Conservation (phyloP, 2,329 filamentous ascomycete species). For the Beauveria brongniartii region DNA sequence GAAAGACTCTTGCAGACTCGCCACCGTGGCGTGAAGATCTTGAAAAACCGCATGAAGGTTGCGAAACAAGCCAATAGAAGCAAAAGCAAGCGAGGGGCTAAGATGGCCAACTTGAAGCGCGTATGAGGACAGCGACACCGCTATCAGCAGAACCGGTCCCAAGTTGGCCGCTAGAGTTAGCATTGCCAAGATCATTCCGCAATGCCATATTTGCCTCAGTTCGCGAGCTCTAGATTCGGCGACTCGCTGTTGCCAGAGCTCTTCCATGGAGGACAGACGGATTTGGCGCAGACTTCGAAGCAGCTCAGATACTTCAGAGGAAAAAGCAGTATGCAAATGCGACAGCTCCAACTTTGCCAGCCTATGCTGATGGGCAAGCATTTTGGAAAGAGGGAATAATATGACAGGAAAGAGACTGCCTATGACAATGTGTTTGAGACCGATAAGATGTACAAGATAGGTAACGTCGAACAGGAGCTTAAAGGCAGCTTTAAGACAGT, state of each 20-base stretch:
- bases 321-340: background rate
- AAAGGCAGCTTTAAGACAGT: conserved; percentile 5
- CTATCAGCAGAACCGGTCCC: conserved; percentile 5
- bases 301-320: conserved; percentile 4
- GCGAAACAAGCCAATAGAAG: conserved; percentile 8
- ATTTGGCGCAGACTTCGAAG: conserved; percentile 11
- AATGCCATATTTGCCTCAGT: conserved; percentile 8
- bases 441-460: conserved; percentile 9
- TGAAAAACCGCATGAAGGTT: conserved; percentile 8
- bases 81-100: conserved; percentile 12
- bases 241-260: conserved; percentile 5
- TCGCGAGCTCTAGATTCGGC: background rate
- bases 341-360: background rate
- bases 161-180: conserved; percentile 6
- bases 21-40: conserved; percentile 1
- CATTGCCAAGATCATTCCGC: conserved; percentile 4
- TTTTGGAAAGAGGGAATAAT: conserved; percentile 9
- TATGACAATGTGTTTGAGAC: conserved; percentile 5
- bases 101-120: conserved; percentile 3
- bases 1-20: conserved; percentile 7
- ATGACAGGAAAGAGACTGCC: conserved; percentile 2
- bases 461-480: conserved; percentile 10
- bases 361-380: conserved; percentile 5
- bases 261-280: conserved; percentile 11
- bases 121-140: conserved; percentile 9